Percentiles rank a stretch among this genome's conserved stretches.
Evolutionary conservation across 257 asterid genomes (phyloP).

Genomic region (Petrea volubilis): DNA sequence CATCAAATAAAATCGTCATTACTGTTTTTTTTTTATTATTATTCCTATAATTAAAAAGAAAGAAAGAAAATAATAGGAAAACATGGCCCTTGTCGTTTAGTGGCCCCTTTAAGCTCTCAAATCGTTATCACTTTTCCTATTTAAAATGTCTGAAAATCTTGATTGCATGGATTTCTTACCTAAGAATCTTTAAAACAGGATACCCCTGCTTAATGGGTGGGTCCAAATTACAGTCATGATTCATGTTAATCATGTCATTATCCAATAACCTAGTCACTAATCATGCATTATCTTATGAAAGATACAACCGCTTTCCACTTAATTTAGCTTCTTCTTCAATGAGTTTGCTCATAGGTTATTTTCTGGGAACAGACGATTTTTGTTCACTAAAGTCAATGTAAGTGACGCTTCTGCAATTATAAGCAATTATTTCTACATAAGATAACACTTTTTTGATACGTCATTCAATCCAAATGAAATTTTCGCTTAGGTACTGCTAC

Average conservation of each 20-base stretch:
- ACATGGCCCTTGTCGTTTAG: background rate
- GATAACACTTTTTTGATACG: background rate
- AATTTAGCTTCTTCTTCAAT: background rate
- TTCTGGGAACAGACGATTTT: background rate
- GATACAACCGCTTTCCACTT: background rate
- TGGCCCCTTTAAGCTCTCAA: conserved; percentile 25
- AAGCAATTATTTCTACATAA: background rate
- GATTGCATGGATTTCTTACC: conserved; percentile 38
- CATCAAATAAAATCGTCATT: too few relatives aligned
- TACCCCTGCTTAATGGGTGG: conserved; percentile 24
- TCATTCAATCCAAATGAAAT: background rate
- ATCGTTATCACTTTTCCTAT: conserved; percentile 29
- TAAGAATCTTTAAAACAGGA: conserved; percentile 35
- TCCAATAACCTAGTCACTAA: conserved; percentile 29
- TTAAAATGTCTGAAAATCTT: conserved; percentile 21
- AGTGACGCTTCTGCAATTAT: background rate
- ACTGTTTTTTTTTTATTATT: too few relatives aligned
- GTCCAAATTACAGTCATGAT: conserved; percentile 34
- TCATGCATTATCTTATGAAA: conserved; percentile 16
- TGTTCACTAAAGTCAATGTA: background rate
- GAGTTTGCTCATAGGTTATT: background rate
- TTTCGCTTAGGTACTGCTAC: background rate
- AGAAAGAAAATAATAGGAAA: too few relatives aligned
- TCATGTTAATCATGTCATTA: conserved; percentile 47
- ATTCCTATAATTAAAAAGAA: too few relatives aligned